Evolutionary conservation across 768 basidiomycete genomes (phyloP).

Genomic region (Tubosaeta sp.): DNA sequence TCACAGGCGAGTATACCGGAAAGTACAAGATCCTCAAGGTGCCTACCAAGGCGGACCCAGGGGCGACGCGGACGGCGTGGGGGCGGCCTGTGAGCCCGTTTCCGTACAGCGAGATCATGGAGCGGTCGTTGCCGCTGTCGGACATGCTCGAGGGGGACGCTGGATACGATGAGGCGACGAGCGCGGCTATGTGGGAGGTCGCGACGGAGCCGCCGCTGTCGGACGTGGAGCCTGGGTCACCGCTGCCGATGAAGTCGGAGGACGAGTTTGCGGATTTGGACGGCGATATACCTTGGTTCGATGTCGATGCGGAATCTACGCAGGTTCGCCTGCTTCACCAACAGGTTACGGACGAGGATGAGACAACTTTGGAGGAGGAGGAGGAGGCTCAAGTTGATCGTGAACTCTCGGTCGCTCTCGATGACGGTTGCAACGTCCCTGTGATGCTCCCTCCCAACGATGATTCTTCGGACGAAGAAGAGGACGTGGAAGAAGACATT

Average conservation of each 20-base stretch:
- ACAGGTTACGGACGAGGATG: slow-evolving; percentile 11
- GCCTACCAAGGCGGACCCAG: slow-evolving; percentile 60
- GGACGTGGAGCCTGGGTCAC: slow-evolving; percentile 7
- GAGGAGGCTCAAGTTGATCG: slow-evolving; percentile 34
- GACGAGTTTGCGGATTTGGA: slow-evolving; percentile 20
- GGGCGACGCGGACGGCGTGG: slow-evolving; percentile 50
- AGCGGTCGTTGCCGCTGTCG: slow-evolving; percentile 22
- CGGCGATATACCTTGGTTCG: slow-evolving; percentile 15
- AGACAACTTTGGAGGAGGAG: slow-evolving; percentile 18
- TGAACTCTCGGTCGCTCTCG: slow-evolving; percentile 31
- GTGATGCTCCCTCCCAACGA: slow-evolving; percentile 6
- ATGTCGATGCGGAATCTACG: slow-evolving; percentile 14
- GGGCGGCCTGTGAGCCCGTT: slow-evolving; percentile 70
- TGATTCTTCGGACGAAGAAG: slow-evolving; percentile 25
- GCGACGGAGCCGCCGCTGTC: slow-evolving; percentile 22
- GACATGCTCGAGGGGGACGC: slow-evolving; percentile 8
- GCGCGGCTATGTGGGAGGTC: slow-evolving; percentile 14
- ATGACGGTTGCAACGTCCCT: slow-evolving; percentile 11
- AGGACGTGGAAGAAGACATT: slow-evolving; percentile 41
- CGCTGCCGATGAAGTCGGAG: slow-evolving; percentile 5
- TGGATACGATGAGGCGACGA: not conserved
- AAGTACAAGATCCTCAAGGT: slow-evolving; percentile 52
- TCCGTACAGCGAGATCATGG: slow-evolving; percentile 38
- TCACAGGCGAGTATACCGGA: slow-evolving; percentile 64
- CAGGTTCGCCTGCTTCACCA: slow-evolving; percentile 3